Base-by-base conservation (phyloP, 768 basidiomycete genomes). In the Leccinum imitatum region DNA sequence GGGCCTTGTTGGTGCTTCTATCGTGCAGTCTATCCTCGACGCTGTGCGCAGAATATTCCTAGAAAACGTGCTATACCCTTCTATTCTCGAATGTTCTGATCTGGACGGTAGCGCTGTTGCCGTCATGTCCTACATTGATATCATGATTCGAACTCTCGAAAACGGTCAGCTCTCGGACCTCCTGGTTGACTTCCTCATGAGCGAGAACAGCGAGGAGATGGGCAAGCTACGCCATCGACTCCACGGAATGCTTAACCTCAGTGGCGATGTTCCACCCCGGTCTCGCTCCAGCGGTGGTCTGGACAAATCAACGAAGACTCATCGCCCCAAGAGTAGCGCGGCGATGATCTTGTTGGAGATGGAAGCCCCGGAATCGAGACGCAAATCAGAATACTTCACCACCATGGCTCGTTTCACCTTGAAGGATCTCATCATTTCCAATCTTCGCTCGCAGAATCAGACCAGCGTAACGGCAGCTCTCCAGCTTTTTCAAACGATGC, bases 81-180 rank as follows among this genome's bases (percentile, higher is more conserved):
- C 93, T 10, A 85, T 98, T 54, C 79, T 97, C 52, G 95, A 98
- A 70, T 95, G 93, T 73, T 95, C 95, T 0, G 91, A 93, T 61
- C 70, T 80, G 5, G 96, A 98, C 71, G 96, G 96, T n/a, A 96
- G 94, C 62, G 91, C 95, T 0, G 89, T 97, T 2, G 95, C 96
- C 10, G 95, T 98, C 57, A 87, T 98, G 84, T 93, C 91, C 15
- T 98, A 98, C 70, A 86, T 98, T 63, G 93, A 97, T 65, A 84
- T 93, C 67, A 89, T 93, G 82, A 80, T 94, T 55, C 82, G 86
- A 59, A 91, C 88, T 0, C 80, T 95, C 6, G 80, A 84, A 37
- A 79, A 84, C 23, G 88, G 87, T 1, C 83, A 81, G 53, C 80
- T 96, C 44, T 84, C 83, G 15, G 84, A 88, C 50, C 78, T 90